phyloP scores from a whole-genome alignment of 495 filamentous ascomycete species.

The Lineolata rhizophorae region DNA sequence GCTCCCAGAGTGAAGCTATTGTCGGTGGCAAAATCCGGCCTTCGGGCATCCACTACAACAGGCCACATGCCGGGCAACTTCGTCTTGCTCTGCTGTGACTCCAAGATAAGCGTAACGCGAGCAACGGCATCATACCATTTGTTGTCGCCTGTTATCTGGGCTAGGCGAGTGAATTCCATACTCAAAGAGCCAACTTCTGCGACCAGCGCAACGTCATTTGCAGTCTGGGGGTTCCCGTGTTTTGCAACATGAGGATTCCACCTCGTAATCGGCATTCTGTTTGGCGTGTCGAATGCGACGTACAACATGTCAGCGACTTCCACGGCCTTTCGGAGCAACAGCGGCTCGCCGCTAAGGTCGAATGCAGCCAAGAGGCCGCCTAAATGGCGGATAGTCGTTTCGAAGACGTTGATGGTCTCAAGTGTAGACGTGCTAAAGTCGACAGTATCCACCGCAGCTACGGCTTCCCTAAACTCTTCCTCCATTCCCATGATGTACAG shows the following conservation, averaged over 20 bases:
- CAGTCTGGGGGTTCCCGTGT: constrained; percentile 18
- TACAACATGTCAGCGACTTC: constrained; percentile 20
- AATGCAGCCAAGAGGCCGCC: constrained; percentile 18
- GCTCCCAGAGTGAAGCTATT: constrained; percentile 16
- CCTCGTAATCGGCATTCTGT: constrained; percentile 22
- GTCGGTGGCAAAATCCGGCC: constrained; percentile 21
- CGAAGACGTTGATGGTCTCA: constrained; percentile 18
- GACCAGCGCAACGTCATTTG: constrained; percentile 20
- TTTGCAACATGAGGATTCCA: constrained; percentile 25
- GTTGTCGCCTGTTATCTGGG: constrained; percentile 16
- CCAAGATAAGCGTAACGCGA: constrained; percentile 13
- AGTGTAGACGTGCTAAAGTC: constrained; percentile 24
- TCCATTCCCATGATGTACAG: constrained; percentile 40
- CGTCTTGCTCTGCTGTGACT: constrained; percentile 16
- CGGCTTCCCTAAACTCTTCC: constrained; percentile 35
- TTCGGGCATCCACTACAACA: constrained; percentile 16
- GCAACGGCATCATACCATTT: constrained; percentile 18
- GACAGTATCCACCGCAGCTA: constrained; percentile 28
- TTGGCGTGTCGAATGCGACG: constrained; percentile 19
- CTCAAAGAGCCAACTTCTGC: constrained; percentile 17
- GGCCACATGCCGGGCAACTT: constrained; percentile 20
- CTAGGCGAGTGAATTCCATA: constrained; percentile 18
- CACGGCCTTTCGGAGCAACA: constrained; percentile 14
- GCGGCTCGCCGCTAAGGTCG: constrained; percentile 14
- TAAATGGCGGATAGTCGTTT: constrained; percentile 19